Conservation (phyloP, 1,284 basidiomycete genomes). For the Volvariella volvacea region DNA sequence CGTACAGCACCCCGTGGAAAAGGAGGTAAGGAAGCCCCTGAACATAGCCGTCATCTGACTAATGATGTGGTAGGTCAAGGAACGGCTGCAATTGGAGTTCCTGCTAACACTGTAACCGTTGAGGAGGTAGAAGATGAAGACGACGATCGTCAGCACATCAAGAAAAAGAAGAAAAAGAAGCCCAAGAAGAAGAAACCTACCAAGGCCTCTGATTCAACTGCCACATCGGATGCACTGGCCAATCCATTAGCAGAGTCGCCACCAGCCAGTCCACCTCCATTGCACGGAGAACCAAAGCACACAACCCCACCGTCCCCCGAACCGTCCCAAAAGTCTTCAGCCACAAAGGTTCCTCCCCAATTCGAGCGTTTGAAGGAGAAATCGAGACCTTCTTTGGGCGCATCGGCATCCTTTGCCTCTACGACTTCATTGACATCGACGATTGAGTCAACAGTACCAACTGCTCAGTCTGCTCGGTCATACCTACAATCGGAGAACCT, state of each 20-base stretch:
- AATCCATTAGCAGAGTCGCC: not conserved
- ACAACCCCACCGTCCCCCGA: conserved; percentile 7
- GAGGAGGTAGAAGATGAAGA: conserved; percentile 69
- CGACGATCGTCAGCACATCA: conserved; percentile 27
- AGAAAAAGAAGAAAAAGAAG: conserved; percentile 51
- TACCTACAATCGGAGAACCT: conserved; percentile 53
- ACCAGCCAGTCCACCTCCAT: too few species aligned
- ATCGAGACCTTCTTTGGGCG: conserved; percentile 29
- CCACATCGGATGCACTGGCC: conserved; percentile 10
- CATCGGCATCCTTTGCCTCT: conserved; percentile 11
- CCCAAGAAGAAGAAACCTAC: conserved; percentile 47
- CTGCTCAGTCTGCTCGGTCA: conserved; percentile 62
- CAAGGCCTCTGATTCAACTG: conserved; percentile 11
- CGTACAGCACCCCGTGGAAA: conserved; percentile 18
- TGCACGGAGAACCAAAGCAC: too few species aligned
- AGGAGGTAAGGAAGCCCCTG: conserved; percentile 7
- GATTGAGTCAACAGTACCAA: conserved; percentile 31
- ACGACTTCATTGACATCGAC: conserved; percentile 38
- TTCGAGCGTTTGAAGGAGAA: conserved; percentile 4
- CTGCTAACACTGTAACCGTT: conserved; percentile 42
- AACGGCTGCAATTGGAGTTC: not conserved
- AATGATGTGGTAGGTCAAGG: not conserved
- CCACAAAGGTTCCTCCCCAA: not conserved
- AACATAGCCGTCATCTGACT: too few species aligned
- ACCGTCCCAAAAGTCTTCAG: not conserved